phyloP scores from a whole-genome alignment of 352 stramenopile genomes.

The Phytophthora sp. region DNA sequence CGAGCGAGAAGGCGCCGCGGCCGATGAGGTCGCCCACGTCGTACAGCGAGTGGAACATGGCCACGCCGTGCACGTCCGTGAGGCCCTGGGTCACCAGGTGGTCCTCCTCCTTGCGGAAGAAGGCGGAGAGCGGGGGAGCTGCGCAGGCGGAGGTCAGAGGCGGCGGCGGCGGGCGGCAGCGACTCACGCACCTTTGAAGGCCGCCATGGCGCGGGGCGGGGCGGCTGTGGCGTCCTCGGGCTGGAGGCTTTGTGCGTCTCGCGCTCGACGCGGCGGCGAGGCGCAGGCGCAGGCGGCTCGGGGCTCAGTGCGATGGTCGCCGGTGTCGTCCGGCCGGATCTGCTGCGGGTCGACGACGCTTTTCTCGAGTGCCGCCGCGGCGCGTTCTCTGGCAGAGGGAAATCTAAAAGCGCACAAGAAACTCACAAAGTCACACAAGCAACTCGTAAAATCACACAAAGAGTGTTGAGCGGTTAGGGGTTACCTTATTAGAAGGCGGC shows the following conservation, averaged over 20 bases:
- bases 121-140: slow-evolving; percentile 86
- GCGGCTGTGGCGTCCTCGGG: no score
- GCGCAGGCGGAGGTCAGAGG: no score
- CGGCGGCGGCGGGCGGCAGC: no score
- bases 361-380: no score
- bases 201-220: slow-evolving; percentile 72
- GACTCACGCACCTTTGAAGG: slow-evolving; percentile 69
- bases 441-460: no score
- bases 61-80: slow-evolving; percentile 77
- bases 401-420: no score
- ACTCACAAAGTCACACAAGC: no score
- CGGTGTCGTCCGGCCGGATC: slow-evolving; percentile 6
- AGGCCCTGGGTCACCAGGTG: slow-evolving; percentile 84
- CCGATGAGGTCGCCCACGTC: slow-evolving; percentile 88
- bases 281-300: slow-evolving; percentile 14
- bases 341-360: slow-evolving; percentile 23
- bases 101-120: slow-evolving; percentile 90
- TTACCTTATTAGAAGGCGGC: no score
- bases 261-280: slow-evolving; percentile 18
- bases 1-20: slow-evolving; percentile 81
- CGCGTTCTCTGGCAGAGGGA: no score
- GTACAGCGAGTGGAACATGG: slow-evolving; percentile 91
- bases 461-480: no score
- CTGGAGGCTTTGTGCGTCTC: slow-evolving; percentile 13
- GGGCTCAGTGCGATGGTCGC: slow-evolving; percentile 23